phyloP scores from a whole-genome alignment of 1,284 basidiomycete species.

The Lignosus rhinocerotis region DNA sequence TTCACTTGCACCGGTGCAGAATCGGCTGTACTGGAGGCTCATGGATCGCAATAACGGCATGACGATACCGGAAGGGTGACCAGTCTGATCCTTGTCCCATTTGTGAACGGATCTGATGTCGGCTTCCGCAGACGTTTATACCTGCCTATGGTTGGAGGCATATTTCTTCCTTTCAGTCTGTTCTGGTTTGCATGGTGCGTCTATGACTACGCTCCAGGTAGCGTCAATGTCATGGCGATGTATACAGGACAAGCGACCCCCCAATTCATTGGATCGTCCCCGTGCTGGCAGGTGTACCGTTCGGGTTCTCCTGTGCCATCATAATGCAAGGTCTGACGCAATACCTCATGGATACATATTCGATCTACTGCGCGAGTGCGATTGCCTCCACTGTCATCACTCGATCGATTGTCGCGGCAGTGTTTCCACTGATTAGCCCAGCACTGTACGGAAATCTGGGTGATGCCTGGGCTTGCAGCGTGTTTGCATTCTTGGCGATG shows the following conservation, averaged over 20 bases:
- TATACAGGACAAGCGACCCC: conserved; percentile 53
- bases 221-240: background rate
- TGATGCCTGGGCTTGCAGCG: conserved; percentile 64
- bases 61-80: conserved; percentile 63
- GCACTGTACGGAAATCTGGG: conserved; percentile 60
- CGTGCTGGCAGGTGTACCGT: conserved; percentile 61
- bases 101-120: background rate
- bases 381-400: conserved; percentile 71
- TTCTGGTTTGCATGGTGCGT: conserved; percentile 60
- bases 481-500: conserved; percentile 60
- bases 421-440: conserved; percentile 63
- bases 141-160: conserved; percentile 53
- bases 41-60: conserved; percentile 50
- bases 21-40: conserved; percentile 54
- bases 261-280: conserved; percentile 63
- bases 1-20: conserved; percentile 53
- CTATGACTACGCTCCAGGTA: background rate
- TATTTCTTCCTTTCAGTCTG: conserved; percentile 58
- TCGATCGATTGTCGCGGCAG: conserved; percentile 62
- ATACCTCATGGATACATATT: conserved; percentile 69
- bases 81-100: conserved; percentile 9
- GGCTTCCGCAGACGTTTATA: conserved; percentile 51
- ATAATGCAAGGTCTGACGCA: conserved; percentile 60
- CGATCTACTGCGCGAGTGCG: conserved; percentile 64
- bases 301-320: conserved; percentile 61